phyloP scores from a whole-genome alignment of 2,329 filamentous ascomycete species.

The Colletotrichum sp. region DNA sequence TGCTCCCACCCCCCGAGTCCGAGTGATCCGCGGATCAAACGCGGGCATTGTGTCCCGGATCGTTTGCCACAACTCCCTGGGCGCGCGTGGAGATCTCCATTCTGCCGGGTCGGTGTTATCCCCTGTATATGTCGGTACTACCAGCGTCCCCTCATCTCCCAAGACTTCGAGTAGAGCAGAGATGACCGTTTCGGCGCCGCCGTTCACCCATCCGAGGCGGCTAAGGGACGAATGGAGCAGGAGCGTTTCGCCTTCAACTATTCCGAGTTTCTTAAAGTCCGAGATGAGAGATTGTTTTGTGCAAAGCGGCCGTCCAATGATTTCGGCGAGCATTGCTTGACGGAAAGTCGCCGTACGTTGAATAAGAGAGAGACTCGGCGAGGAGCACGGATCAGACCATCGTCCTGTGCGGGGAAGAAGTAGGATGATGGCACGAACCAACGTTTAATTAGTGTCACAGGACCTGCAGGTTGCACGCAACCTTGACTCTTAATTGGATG shows the following conservation, averaged over 20 bases:
- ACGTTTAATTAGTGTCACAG: not conserved
- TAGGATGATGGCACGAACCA: not conserved
- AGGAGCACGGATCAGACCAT: not conserved
- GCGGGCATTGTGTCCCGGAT: slow-evolving; percentile 20
- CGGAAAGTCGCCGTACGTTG: not conserved
- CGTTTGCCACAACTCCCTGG: slow-evolving; percentile 17
- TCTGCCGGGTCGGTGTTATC: slow-evolving; percentile 13
- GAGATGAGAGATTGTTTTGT: not conserved
- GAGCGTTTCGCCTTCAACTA: slow-evolving; percentile 9
- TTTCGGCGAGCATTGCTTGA: not conserved
- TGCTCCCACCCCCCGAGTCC: slow-evolving; percentile 13
- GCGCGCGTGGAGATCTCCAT: slow-evolving; percentile 21
- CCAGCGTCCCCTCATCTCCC: slow-evolving; percentile 15
- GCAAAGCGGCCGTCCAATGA: not conserved
- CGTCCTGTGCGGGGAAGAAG: not conserved
- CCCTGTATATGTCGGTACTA: slow-evolving; percentile 20
- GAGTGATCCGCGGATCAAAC: slow-evolving; percentile 2
- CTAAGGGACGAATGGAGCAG: slow-evolving; percentile 14
- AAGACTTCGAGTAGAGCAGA: slow-evolving; percentile 3
- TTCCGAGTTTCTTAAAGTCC: not conserved
- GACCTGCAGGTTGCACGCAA: not conserved
- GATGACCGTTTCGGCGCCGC: slow-evolving; percentile 19
- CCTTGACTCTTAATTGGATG: not conserved
- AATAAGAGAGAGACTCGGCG: not conserved
- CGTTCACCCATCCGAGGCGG: slow-evolving; percentile 8